Conservation (phyloP, 2,329 filamentous ascomycete genomes). For the Alternaria longipes region DNA sequence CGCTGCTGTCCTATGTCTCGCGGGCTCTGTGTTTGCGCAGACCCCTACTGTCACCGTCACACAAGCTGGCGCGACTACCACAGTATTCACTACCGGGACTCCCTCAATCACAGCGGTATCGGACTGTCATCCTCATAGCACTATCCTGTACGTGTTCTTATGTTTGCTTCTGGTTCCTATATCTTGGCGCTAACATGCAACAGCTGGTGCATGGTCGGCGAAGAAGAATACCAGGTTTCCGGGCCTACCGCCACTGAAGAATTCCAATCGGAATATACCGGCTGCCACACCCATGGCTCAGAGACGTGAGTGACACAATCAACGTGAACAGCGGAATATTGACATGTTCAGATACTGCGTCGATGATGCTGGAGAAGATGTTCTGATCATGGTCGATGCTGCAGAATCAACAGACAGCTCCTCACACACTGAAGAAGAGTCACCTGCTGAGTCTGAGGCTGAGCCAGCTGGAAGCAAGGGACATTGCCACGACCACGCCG, state of each 20-base stretch:
- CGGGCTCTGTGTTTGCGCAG: slow-evolving; percentile 28
- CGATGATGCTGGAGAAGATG: slow-evolving; percentile 67
- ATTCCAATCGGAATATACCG: slow-evolving; percentile 69
- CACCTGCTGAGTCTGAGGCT: slow-evolving; percentile 17
- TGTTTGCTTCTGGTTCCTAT: background rate
- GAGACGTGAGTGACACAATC: slow-evolving; percentile 60
- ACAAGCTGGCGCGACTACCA: slow-evolving; percentile 8
- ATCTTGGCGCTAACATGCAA: slow-evolving; percentile 19
- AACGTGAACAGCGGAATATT: background rate
- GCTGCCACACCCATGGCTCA: slow-evolving; percentile 69
- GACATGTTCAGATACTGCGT: slow-evolving; percentile 65
- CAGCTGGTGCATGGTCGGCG: slow-evolving; percentile 57
- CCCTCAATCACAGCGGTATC: slow-evolving; percentile 59
- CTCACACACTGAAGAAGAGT: slow-evolving; percentile 27
- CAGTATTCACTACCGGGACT: slow-evolving; percentile 11
- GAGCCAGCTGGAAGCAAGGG: slow-evolving; percentile 29
- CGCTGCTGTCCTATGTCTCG: slow-evolving; percentile 16
- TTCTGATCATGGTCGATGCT: slow-evolving; percentile 61
- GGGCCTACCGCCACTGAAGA: slow-evolving; percentile 64
- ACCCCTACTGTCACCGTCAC: slow-evolving; percentile 18
- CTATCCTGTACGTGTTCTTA: slow-evolving; percentile 51
- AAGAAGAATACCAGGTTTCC: slow-evolving; percentile 56
- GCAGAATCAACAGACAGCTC: slow-evolving; percentile 26
- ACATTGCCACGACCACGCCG: slow-evolving; percentile 76
- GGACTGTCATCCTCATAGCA: slow-evolving; percentile 62